Percentiles rank a stretch among this genome's conserved stretches.
phyloP scores from a whole-genome alignment of 176 grass and related monocot genomes.

The Cocos nucifera region DNA sequence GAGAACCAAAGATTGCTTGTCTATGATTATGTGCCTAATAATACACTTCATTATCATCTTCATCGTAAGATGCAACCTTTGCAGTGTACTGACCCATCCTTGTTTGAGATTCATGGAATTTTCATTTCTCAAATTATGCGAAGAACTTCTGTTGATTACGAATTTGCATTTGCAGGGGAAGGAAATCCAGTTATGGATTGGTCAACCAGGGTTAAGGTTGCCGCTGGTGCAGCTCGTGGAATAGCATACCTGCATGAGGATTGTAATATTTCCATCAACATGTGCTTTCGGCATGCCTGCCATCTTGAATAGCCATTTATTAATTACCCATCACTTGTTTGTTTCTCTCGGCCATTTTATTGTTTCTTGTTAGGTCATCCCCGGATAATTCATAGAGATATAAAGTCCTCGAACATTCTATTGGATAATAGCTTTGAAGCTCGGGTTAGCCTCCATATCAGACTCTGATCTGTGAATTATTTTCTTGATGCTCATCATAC shows the following conservation, averaged over 20 bases:
- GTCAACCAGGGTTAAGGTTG: conserved; percentile 60
- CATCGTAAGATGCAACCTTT: conserved; percentile 36
- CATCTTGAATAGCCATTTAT: neutral
- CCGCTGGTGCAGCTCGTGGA: conserved; percentile 75
- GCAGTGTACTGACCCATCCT: too few relatives aligned
- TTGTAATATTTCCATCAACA: conserved; percentile 38
- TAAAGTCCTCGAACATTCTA: conserved; percentile 98
- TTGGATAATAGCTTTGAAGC: conserved; percentile 83
- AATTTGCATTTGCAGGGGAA: conserved; percentile 25
- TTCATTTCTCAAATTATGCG: too few relatives aligned
- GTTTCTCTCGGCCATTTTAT: conserved; percentile 3
- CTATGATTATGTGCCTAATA: conserved; percentile 76
- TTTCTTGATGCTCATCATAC: too few relatives aligned
- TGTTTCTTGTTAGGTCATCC: conserved; percentile 52
- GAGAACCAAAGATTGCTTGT: conserved; percentile 68
- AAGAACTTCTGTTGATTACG: neutral
- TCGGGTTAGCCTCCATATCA: conserved; percentile 31
- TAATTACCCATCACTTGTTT: conserved; percentile 1
- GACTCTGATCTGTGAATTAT: neutral
- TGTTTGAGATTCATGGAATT: too few relatives aligned
- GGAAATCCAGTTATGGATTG: conserved; percentile 62
- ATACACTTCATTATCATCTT: conserved; percentile 79
- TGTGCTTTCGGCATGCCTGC: neutral
- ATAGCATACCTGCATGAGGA: conserved; percentile 94
- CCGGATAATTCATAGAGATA: conserved; percentile 92